Evolutionary conservation across 2,329 filamentous ascomycete genomes (phyloP), one percentile per base, ranked within the genome.

Genomic region (Hyphodiscus sp.): DNA sequence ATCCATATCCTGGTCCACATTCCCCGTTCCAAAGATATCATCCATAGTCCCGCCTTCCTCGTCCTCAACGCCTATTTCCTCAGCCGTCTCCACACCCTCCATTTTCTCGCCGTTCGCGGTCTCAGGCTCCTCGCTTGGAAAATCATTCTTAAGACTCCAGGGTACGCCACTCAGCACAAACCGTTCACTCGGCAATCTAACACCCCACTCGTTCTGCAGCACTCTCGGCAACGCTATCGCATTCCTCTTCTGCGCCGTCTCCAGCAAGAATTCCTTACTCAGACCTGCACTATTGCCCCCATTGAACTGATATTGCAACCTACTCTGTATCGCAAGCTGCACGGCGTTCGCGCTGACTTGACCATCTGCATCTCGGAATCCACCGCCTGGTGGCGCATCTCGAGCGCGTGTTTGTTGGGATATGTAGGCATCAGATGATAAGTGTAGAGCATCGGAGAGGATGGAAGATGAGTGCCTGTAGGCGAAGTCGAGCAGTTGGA

Each of bases 401-500:
- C 61, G 53, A 1, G 67, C 65, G 20, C 67, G 64, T 8, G 62
- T 65, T 53, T 66, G 63, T 46, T 69, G 67, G 13, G 67, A 68
- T 19, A 80, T 75, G 72, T 88, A 87, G 8, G 85, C 85, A 68
- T 89, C 86, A 7, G 81, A 78, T 6, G 79, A 77, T 23, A 89
- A 79, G 64, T 87, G 84, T 16, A 89, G 71, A 7, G 83, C 85
- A 71, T 91, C 87, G 60, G 75, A 82, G 19, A 91, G 81, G 38
- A 91, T 77, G 53, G 81, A 79, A 1, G 82, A 83, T 10, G 86
- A 89, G 76, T 91, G 88, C 41, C 89, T 83, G 77, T 94, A 94
- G 47, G 89, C 87, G 67, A 92, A 92, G 73, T 94, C 89, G 68
- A 94, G 83, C 47, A 94, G 83, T 54, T 91, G 83, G 0, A 92